phyloP scores from a whole-genome alignment of 2,329 filamentous ascomycete species.

The Apiospora koreana region DNA sequence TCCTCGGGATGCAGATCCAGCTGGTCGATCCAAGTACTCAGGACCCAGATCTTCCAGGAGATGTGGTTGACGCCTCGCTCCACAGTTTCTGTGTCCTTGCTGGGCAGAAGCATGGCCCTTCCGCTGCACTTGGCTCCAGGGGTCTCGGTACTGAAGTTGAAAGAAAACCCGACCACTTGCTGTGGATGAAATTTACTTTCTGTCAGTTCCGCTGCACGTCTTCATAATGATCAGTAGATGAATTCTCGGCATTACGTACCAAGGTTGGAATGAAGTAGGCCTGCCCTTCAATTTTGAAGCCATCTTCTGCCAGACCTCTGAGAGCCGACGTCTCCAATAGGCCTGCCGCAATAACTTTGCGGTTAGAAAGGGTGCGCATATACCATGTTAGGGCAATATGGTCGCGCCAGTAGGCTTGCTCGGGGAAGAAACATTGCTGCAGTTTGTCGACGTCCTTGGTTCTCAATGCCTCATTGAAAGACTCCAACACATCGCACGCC shows the following conservation, averaged over 20 bases:
- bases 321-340: conserved; percentile 23
- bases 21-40: conserved; percentile 31
- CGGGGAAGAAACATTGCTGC: conserved; percentile 29
- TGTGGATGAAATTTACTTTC: conserved; percentile 17
- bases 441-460: conserved; percentile 24
- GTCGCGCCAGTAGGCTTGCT: conserved; percentile 39
- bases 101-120: conserved; percentile 33
- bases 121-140: conserved; percentile 29
- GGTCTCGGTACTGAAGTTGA: conserved; percentile 33
- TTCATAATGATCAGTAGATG: neutral
- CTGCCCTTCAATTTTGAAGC: conserved; percentile 18
- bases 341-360: conserved; percentile 24
- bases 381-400: conserved; percentile 37
- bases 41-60: conserved; percentile 37
- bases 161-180: conserved; percentile 33
- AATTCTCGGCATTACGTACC: neutral
- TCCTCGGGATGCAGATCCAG: conserved; percentile 30
- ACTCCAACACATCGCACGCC: conserved; percentile 18
- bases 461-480: conserved; percentile 23
- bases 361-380: conserved; percentile 33
- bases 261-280: conserved; percentile 19
- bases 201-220: neutral
- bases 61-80: neutral
- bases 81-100: neutral
- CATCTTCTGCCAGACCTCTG: conserved; percentile 17